Evolutionary conservation across 495 filamentous ascomycete species (phyloP).

Genomic region (Penicillium argentinense): DNA sequence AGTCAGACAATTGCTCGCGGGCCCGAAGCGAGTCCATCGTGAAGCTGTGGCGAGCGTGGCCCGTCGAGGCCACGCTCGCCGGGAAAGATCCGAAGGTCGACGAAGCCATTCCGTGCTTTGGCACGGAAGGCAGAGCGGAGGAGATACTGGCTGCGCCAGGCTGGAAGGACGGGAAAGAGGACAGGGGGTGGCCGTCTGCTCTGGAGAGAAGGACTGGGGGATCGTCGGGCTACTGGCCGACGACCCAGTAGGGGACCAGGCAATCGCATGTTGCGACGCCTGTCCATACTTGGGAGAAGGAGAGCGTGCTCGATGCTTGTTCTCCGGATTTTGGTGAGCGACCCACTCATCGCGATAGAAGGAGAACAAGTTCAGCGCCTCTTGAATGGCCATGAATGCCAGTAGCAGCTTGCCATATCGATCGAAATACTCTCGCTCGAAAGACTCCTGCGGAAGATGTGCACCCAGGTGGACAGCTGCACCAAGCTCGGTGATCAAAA

Average conservation of each 20-base stretch:
- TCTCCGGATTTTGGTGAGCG: conserved; percentile 3
- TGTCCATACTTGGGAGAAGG: conserved; percentile 2
- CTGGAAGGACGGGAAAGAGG: conserved; percentile 35
- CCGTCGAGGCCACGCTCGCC: too few species aligned
- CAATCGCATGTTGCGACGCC: conserved; percentile 6
- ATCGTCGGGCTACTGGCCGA: conserved; percentile 12
- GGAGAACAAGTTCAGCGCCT: conserved; percentile 31
- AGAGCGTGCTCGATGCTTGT: conserved; percentile 3
- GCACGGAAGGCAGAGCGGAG: conserved; percentile 24
- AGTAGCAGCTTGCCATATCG: conserved; percentile 43
- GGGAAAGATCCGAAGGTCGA: conserved; percentile 16
- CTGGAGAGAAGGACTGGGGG: conserved; percentile 20
- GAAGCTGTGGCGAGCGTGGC: conserved; percentile 34
- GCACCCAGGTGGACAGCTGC: conserved; percentile 41
- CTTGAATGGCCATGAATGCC: conserved; percentile 43
- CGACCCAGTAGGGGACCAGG: conserved; percentile 17
- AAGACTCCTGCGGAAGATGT: conserved; percentile 32
- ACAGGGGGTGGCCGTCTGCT: conserved; percentile 21
- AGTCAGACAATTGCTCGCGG: conserved; percentile 34
- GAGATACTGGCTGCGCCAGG: conserved; percentile 34
- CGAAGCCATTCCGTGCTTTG: conserved; percentile 22
- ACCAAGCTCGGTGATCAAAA: conserved; percentile 42
- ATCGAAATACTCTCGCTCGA: conserved; percentile 42
- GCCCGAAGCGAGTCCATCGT: conserved; percentile 37
- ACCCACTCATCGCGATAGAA: conserved; percentile 17